Evolutionary conservation across 2,329 filamentous ascomycete species (phyloP), one percentile per base, ranked within the genome.

Genomic region (Curvularia sp.): DNA sequence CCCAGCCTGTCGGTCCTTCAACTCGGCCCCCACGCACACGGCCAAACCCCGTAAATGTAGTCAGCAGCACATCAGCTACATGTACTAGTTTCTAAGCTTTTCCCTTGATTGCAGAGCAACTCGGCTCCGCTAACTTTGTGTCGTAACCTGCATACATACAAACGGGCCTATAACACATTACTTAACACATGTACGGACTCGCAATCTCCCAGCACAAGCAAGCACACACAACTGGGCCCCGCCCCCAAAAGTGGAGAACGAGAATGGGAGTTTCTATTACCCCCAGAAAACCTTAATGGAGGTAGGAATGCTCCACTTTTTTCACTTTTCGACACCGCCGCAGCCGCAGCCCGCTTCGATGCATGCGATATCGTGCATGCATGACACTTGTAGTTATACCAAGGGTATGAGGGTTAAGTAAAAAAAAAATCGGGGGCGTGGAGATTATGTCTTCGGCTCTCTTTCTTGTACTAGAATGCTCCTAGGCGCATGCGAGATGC

Each of bases 281-380:
- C 51, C 42, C 51, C 42, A 39, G 42, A 47, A 32, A 30, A 46
- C n/a, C n/a, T n/a, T n/a, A n/a, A n/a, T n/a, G n/a, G n/a, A n/a
- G n/a, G n/a, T n/a, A 15, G 2, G 6, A 8, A 46, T 10, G 32
- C 12, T 34, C 32, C 32, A 34, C 32, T 34, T 27, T 27, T 27
- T 27, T 27, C 25, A 27, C 34, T 36, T 36, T 34, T 30, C 10
- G 2, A 21, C 27, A 21, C 45, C 39, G 39, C 39, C 39, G 12
- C 15, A 36, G 34, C 34, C 34, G 34, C 34, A 36, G 34, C 5
- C 13, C 34, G 5, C 15, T 5, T 18, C 4, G 3, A 27, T 27
- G 25, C 25, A 27, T 27, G 25, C 25, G 25, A 27, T 7, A 27
- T 27, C 7, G 5, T n/a, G 15, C 15, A 36, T 36, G 34, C 34